Conservation (phyloP, 768 basidiomycete genomes). For the Amanita molliuscula region DNA sequence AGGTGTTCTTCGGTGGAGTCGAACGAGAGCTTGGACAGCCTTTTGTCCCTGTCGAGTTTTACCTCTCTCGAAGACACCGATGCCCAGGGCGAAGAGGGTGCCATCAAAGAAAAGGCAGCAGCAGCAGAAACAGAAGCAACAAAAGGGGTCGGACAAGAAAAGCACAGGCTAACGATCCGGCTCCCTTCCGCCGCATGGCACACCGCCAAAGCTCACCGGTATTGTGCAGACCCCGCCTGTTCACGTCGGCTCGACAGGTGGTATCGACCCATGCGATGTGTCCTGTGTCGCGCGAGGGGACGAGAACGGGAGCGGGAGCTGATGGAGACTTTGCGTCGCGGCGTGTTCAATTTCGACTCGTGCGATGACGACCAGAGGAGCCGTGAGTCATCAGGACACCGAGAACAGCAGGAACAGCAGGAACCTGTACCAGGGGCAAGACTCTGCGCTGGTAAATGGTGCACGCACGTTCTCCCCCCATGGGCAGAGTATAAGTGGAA, state of each 20-base stretch:
- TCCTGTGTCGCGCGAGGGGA: not conserved
- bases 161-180: not conserved
- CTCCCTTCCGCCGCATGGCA: not conserved
- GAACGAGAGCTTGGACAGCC: not conserved
- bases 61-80: not conserved
- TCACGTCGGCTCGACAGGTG: not conserved
- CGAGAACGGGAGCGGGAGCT: not conserved
- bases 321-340: not conserved
- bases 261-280: not conserved
- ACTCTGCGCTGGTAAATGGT: constrained; percentile 23
- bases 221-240: not conserved
- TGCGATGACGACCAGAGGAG: not conserved
- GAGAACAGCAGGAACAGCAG: not conserved
- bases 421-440: constrained; percentile 18
- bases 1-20: not conserved
- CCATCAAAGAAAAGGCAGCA: not conserved
- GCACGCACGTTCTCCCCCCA: constrained; percentile 26
- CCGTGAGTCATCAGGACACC: too few relatives aligned
- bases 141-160: too few relatives aligned
- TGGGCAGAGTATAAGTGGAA: constrained; percentile 27
- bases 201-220: not conserved
- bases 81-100: not conserved
- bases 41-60: not conserved
- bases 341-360: not conserved
- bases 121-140: not conserved